Evolutionary conservation across 768 basidiomycete genomes (phyloP).

Genomic region (Neoboletus magnificus): DNA sequence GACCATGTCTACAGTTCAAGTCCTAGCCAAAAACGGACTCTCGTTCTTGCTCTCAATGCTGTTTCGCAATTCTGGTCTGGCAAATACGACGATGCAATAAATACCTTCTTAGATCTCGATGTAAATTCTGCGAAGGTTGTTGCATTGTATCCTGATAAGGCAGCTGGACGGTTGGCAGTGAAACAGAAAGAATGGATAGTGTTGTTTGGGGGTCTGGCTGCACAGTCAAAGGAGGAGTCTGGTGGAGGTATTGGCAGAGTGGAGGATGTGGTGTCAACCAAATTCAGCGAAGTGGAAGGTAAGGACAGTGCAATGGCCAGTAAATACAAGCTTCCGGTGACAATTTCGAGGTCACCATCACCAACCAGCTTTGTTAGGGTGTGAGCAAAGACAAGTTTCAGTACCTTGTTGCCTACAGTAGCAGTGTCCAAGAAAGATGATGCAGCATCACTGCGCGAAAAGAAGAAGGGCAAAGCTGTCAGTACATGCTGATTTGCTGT

Average conservation of each 20-base stretch:
- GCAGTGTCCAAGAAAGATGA: slow-evolving; percentile 58
- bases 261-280: slow-evolving; percentile 29
- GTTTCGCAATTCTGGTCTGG: slow-evolving; percentile 70
- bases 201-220: slow-evolving; percentile 74
- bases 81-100: slow-evolving; percentile 75
- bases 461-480: slow-evolving; percentile 30
- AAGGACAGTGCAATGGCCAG: slow-evolving; percentile 23
- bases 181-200: slow-evolving; percentile 72
- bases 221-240: slow-evolving; percentile 10
- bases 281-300: slow-evolving; percentile 25
- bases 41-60: slow-evolving; percentile 71
- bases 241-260: not conserved
- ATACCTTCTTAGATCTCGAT: slow-evolving; percentile 83
- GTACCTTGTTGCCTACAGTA: slow-evolving; percentile 39
- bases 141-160: slow-evolving; percentile 77
- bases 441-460: slow-evolving; percentile 46
- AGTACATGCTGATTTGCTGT: slow-evolving; percentile 31
- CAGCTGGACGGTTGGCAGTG: slow-evolving; percentile 75
- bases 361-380: slow-evolving; percentile 44
- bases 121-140: slow-evolving; percentile 93
- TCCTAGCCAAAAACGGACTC: slow-evolving; percentile 39
- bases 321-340: slow-evolving; percentile 18
- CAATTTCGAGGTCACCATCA: slow-evolving; percentile 31
- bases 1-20: slow-evolving; percentile 37
- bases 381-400: slow-evolving; percentile 54